These are phyloP conservation scores for Miscanthus sacchariflorus DNA, from an alignment of 202 grass and related monocot species.

Conservation along the genomic window DNA sequence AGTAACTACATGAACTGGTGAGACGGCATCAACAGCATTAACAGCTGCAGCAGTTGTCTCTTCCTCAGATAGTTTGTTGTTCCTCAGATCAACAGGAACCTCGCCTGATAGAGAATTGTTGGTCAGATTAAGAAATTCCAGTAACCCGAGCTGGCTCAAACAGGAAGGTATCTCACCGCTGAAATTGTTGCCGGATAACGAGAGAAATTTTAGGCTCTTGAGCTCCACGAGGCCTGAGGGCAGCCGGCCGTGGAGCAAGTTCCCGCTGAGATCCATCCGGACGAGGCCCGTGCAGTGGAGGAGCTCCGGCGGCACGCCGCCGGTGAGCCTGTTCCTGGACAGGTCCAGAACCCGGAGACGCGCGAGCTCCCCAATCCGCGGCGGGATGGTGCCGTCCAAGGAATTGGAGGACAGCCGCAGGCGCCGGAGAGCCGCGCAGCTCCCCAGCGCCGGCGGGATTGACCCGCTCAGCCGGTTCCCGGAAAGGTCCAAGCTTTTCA, in stretches of 20 bases:
- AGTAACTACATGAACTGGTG: conserved; percentile 39
- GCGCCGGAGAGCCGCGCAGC: conserved; percentile 50
- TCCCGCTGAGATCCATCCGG: conserved; percentile 65
- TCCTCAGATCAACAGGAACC: conserved; percentile 63
- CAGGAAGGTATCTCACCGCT: conserved; percentile 67
- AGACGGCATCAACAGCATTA: conserved; percentile 36
- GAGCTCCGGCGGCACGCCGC: conserved; percentile 64
- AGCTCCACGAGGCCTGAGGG: conserved; percentile 59
- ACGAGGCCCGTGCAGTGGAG: conserved; percentile 61
- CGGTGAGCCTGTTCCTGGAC: conserved; percentile 70
- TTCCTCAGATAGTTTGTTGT: conserved; percentile 55
- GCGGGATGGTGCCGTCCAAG: conserved; percentile 63
- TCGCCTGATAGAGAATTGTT: conserved; percentile 68
- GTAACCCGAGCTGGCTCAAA: conserved; percentile 50
- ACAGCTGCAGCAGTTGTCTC: conserved; percentile 27
- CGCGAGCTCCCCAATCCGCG: conserved; percentile 61
- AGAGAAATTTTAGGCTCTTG: conserved; percentile 64
- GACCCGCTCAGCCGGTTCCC: conserved; percentile 66
- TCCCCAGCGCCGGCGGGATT: conserved; percentile 64
- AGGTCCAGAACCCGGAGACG: conserved; percentile 71
- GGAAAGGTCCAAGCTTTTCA: conserved; percentile 69
- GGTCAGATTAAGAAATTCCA: conserved; percentile 75
- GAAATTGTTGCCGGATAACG: conserved; percentile 70
- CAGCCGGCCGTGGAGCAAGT: conserved; percentile 59
- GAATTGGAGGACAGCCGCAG: conserved; percentile 68